Evolutionary conservation across 192 early-diverging fungal species (phyloP).

Genomic region (Coemansia sp.): DNA sequence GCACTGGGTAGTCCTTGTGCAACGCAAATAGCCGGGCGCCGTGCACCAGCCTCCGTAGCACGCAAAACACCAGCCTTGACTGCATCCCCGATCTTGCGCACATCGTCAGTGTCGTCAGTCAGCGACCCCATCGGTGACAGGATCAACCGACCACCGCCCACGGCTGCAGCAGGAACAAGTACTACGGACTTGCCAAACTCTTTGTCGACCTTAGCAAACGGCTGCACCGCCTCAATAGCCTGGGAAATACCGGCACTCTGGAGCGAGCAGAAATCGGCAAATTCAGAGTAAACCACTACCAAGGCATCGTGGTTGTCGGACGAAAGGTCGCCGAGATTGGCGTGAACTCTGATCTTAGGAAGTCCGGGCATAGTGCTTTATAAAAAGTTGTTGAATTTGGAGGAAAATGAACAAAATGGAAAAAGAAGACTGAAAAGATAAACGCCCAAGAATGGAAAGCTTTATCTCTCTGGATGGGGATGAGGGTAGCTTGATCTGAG

Average conservation of each 20-base stretch:
- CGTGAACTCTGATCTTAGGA: conserved; percentile 27
- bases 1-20: conserved; percentile 54
- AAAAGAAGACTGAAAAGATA: background rate
- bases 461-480: background rate
- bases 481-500: background rate
- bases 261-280: conserved; percentile 5
- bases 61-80: conserved; percentile 68
- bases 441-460: background rate
- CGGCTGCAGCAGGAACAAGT: conserved; percentile 35
- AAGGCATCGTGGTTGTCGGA: conserved; percentile 32
- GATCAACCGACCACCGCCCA: conserved; percentile 66
- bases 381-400: background rate
- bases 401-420: background rate
- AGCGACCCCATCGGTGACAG: conserved; percentile 77
- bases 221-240: conserved; percentile 17
- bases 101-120: conserved; percentile 78
- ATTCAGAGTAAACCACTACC: conserved; percentile 33
- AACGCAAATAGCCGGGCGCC: conserved; percentile 63
- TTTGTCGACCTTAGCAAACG: conserved; percentile 37
- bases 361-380: conserved; percentile 23
- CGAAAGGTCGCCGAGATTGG: conserved; percentile 17
- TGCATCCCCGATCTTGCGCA: conserved; percentile 70
- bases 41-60: conserved; percentile 66
- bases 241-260: background rate
- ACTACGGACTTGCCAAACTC: conserved; percentile 39